Conservation (phyloP, 2,329 filamentous ascomycete genomes). For the Talaromyces sp. region DNA sequence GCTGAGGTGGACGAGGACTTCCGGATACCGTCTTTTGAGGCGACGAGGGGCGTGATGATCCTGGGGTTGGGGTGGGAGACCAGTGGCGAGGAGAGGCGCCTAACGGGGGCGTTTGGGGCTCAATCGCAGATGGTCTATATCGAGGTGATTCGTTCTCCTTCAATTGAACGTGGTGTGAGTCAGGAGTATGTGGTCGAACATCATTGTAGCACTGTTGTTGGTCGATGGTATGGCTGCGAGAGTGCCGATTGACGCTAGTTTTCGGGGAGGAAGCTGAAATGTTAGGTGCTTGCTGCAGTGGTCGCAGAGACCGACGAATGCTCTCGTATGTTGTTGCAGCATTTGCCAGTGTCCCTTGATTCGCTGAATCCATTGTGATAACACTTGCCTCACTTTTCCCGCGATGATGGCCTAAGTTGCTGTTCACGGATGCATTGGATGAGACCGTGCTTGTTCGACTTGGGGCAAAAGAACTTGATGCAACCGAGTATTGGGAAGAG, state of each 20-base stretch:
- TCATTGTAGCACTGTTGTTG: conserved; percentile 47
- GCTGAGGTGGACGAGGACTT: conserved; percentile 31
- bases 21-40: conserved; percentile 33
- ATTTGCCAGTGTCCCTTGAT: conserved; percentile 34
- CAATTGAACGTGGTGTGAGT: conserved; percentile 29
- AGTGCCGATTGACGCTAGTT: conserved; percentile 41
- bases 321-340: conserved; percentile 70
- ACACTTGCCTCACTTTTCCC: conserved; percentile 72
- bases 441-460: conserved; percentile 70
- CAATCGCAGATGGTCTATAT: conserved; percentile 21
- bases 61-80: conserved; percentile 27
- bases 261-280: conserved; percentile 43
- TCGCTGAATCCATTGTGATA: conserved; percentile 23
- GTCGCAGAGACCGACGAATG: conserved; percentile 75
- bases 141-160: conserved; percentile 35
- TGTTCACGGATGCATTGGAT: conserved; percentile 67
- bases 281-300: conserved; percentile 68
- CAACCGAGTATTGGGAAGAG: conserved; percentile 56
- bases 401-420: conserved; percentile 64
- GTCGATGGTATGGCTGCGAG: conserved; percentile 67
- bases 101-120: conserved; percentile 27
- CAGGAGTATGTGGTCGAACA: conserved; percentile 36
- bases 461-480: conserved; percentile 53
- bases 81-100: conserved; percentile 25
- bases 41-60: conserved; percentile 33